Conservation (phyloP, 2,329 filamentous ascomycete species). For the Trichoderma sp. region DNA sequence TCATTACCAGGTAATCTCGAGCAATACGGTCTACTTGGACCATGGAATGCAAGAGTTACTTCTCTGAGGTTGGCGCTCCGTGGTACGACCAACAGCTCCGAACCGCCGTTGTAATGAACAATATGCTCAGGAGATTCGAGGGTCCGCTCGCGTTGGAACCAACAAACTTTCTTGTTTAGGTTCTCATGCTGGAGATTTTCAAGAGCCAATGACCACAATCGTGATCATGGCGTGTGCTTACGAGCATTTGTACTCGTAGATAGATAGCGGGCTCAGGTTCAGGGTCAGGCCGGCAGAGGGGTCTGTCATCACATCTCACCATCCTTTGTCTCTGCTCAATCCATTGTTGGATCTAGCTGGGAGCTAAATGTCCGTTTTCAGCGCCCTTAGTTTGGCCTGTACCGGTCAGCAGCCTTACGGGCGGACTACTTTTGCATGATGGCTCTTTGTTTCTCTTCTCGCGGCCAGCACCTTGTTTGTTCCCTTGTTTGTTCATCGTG, state of each 20-base stretch:
- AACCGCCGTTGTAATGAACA: neutral
- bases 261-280: neutral
- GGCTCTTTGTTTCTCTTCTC: neutral
- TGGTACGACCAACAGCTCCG: neutral
- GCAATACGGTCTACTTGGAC: neutral
- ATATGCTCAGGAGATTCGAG: neutral
- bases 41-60: neutral
- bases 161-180: constrained; percentile 6
- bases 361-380: neutral
- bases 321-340: neutral
- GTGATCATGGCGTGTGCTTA: neutral
- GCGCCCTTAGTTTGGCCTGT: neutral
- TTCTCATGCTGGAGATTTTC: neutral
- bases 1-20: neutral
- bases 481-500: neutral
- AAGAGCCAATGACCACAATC: neutral
- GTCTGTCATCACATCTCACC: constrained; percentile 12
- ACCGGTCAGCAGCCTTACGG: constrained; percentile 5
- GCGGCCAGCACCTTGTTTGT: neutral
- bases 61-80: neutral
- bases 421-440: neutral
- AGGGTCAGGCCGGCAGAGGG: neutral
- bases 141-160: neutral
- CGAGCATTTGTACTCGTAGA: neutral
- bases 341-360: neutral